Conservation (phyloP, 768 basidiomycete species). For the Podaxis mareebaensis region DNA sequence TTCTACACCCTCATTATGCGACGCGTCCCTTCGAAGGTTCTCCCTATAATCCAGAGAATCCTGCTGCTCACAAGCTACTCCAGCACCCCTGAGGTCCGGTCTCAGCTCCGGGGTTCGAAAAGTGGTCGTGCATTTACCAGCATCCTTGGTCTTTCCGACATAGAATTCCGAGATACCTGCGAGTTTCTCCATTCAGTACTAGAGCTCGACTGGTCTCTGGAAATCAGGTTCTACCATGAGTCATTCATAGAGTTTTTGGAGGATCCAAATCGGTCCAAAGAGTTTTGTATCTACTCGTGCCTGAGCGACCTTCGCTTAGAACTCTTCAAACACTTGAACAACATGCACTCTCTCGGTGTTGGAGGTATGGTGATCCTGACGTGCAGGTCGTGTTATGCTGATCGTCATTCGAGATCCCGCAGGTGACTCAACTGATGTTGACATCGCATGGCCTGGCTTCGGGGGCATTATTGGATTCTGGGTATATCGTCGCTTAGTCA, state of each 20-base stretch:
- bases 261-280: slow-evolving; percentile 4
- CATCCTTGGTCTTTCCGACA: not conserved
- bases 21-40: not conserved
- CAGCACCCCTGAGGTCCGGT: not conserved
- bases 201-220: not conserved
- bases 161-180: not conserved
- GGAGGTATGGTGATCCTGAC: not conserved
- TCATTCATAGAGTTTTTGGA: slow-evolving; percentile 10
- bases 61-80: not conserved
- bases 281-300: not conserved
- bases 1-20: not conserved
- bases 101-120: no score
- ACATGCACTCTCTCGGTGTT: not conserved
- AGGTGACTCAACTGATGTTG: not conserved
- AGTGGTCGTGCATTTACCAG: not conserved
- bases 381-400: not conserved
- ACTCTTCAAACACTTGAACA: not conserved
- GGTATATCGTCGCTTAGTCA: not conserved
- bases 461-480: not conserved
- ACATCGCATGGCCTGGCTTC: not conserved
- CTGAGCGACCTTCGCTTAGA: not conserved
- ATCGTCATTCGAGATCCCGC: not conserved
- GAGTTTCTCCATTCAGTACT: not conserved
- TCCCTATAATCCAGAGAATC: not conserved
- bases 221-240: slow-evolving; percentile 9